Evolutionary conservation across 192 early-diverging fungal genomes (phyloP).

Genomic region (Rhizophagus sp.): DNA sequence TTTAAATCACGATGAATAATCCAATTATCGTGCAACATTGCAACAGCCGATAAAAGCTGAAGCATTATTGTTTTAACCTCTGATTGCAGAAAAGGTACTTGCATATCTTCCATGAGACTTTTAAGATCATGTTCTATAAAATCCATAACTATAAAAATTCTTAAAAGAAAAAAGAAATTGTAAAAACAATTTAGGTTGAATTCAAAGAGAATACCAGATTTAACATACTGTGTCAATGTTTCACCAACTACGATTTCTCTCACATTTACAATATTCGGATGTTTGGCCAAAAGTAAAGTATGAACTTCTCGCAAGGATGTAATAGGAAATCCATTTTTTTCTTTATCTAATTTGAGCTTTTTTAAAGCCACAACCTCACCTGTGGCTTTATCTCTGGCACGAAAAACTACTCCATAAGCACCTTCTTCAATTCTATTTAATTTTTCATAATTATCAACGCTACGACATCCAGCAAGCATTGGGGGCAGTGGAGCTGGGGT

Average conservation of each 20-base stretch:
- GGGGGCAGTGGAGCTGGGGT: slow-evolving; percentile 40
- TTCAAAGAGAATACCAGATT: too few relatives aligned
- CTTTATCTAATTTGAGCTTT: slow-evolving; percentile 58
- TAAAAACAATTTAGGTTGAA: neutral
- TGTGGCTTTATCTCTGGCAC: slow-evolving; percentile 79
- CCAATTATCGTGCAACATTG: slow-evolving; percentile 66
- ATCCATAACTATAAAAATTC: slow-evolving; percentile 97
- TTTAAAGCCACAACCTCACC: slow-evolving; percentile 68
- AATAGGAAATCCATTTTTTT: slow-evolving; percentile 75
- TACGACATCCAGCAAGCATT: slow-evolving; percentile 61
- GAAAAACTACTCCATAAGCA: slow-evolving; percentile 94
- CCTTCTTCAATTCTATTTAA: slow-evolving; percentile 97
- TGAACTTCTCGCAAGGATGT: slow-evolving; percentile 79
- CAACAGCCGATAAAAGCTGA: slow-evolving; percentile 65
- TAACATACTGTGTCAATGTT: slow-evolving; percentile 55
- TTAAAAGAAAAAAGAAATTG: slow-evolving; percentile 33
- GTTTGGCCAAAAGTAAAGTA: slow-evolving; percentile 73
- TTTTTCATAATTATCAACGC: slow-evolving; percentile 86
- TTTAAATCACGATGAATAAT: slow-evolving; percentile 73
- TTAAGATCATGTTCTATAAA: slow-evolving; percentile 96
- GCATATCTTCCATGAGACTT: slow-evolving; percentile 85
- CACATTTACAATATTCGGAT: slow-evolving; percentile 83
- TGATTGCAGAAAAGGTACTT: slow-evolving; percentile 74
- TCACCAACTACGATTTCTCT: slow-evolving; percentile 76
- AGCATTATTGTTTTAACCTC: slow-evolving; percentile 82